phyloP scores from a whole-genome alignment of 768 basidiomycete species.

The Boletus rubroflammeus region DNA sequence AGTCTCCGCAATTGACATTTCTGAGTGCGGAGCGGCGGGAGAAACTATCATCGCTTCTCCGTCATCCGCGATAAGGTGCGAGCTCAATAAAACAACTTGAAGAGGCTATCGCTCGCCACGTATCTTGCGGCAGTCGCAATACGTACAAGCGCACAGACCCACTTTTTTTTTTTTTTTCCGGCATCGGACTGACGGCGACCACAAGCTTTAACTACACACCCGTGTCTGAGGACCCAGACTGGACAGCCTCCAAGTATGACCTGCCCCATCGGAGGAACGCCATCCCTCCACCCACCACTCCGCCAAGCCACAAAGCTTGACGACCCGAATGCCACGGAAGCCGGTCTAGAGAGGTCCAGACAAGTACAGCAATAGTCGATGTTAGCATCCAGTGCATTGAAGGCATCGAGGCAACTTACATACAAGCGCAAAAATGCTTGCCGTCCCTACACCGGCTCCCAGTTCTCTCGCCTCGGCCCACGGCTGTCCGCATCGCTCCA shows the following conservation, averaged over 20 bases:
- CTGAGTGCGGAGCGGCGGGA: conserved; percentile 12
- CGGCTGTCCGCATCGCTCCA: conserved; percentile 34
- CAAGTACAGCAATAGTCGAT: neutral
- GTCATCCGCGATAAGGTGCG: neutral
- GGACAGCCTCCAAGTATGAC: conserved; percentile 26
- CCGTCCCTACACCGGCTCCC: conserved; percentile 65
- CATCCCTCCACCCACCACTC: conserved; percentile 54
- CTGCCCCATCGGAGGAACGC: conserved; percentile 42
- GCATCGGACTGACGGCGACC: neutral
- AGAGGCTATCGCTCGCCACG: neutral
- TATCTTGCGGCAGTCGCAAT: neutral
- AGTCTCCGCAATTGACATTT: conserved; percentile 6
- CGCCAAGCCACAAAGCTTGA: conserved; percentile 52
- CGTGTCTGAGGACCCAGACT: conserved; percentile 3
- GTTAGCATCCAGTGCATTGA: neutral
- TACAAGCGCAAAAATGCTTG: conserved; percentile 51
- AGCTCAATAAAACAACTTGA: conserved; percentile 2
- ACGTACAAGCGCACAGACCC: conserved; percentile 14
- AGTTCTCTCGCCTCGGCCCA: conserved; percentile 46
- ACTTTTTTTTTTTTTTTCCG: neutral
- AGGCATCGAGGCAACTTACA: conserved; percentile 37
- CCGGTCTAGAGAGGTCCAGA: conserved; percentile 43
- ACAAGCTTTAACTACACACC: neutral
- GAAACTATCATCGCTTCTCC: conserved; percentile 12
- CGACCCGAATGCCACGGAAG: conserved; percentile 48